Percentiles rank a stretch among this genome's conserved stretches.
Conservation (phyloP, 169 alveolate genomes). For the Plasmodium coatneyi region DNA sequence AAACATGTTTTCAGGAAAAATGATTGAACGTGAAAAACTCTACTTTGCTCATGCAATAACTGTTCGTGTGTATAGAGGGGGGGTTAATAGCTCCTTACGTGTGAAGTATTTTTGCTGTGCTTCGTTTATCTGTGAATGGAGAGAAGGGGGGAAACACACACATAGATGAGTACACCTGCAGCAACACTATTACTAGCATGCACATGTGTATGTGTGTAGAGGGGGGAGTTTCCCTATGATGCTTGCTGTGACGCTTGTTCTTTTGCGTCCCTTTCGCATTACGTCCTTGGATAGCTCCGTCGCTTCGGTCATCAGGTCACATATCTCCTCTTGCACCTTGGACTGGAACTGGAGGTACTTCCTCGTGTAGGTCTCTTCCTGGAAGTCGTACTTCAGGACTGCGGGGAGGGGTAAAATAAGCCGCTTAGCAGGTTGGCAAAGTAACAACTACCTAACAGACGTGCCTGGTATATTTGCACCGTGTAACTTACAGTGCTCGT, state of each 20-base stretch:
- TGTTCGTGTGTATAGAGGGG: background rate
- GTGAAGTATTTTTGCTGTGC: slow-evolving; percentile 47
- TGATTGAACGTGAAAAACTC: background rate
- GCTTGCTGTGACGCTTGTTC: background rate
- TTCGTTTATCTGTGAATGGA: slow-evolving; percentile 49
- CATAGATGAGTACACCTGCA: background rate
- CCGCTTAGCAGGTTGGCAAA: background rate
- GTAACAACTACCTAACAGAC: no score
- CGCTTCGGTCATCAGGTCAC: slow-evolving; percentile 64
- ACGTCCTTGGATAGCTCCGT: slow-evolving; percentile 56
- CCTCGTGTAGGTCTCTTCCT: slow-evolving; percentile 49
- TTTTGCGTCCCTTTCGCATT: background rate
- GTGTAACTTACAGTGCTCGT: slow-evolving; percentile 80
- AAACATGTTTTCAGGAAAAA: background rate
- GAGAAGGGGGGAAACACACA: background rate
- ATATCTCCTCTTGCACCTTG: slow-evolving; percentile 56
- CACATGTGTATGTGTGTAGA: background rate
- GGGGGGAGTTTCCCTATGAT: background rate
- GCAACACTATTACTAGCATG: background rate
- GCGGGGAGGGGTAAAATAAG: background rate
- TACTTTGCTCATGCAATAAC: background rate
- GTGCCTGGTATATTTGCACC: background rate
- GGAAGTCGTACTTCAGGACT: slow-evolving; percentile 44
- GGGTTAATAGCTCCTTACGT: slow-evolving; percentile 2
- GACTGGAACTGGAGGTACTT: slow-evolving; percentile 51